These are phyloP conservation scores for Moesziomyces sp. DNA, from an alignment of 1,284 basidiomycete species.

Conservation along the genomic window DNA sequence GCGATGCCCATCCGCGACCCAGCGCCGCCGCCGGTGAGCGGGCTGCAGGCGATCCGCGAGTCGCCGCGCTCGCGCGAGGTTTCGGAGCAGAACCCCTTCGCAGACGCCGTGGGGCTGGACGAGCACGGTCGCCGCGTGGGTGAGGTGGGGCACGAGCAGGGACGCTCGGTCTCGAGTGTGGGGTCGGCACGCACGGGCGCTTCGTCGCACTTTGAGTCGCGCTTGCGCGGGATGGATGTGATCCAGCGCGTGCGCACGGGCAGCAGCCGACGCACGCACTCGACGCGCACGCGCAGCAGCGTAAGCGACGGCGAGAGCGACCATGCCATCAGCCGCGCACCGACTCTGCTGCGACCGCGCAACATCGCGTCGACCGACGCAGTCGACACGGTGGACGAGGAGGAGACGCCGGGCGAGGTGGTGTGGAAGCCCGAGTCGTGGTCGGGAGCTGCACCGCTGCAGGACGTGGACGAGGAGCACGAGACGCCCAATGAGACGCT, in stretches of 20 bases:
- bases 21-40: constrained; percentile 41
- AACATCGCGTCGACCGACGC: constrained; percentile 20
- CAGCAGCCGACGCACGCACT: constrained; percentile 41
- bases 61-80: constrained; percentile 42
- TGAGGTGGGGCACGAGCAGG: constrained; percentile 17
- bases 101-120: constrained; percentile 12
- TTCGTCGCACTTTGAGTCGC: constrained; percentile 51
- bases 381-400: constrained; percentile 1
- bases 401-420: constrained; percentile 37
- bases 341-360: constrained; percentile 30
- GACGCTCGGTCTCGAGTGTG: constrained; percentile 45
- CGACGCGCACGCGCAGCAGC: constrained; percentile 31
- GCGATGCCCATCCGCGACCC: constrained; percentile 58
- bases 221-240: constrained; percentile 56
- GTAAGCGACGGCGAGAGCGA: constrained; percentile 35
- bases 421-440: constrained; percentile 38
- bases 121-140: constrained; percentile 28
- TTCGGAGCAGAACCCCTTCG: constrained; percentile 30
- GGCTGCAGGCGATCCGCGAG: constrained; percentile 43
- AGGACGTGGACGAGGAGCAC: constrained; percentile 17
- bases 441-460: constrained; percentile 1
- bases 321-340: constrained; percentile 24
- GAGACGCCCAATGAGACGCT: neutral
- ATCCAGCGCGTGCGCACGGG: constrained; percentile 55
- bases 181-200: constrained; percentile 50